These are phyloP conservation scores for Tanozyma kutaoensis DNA, from an alignment of 805 yeast species.

Conservation along the genomic window DNA sequence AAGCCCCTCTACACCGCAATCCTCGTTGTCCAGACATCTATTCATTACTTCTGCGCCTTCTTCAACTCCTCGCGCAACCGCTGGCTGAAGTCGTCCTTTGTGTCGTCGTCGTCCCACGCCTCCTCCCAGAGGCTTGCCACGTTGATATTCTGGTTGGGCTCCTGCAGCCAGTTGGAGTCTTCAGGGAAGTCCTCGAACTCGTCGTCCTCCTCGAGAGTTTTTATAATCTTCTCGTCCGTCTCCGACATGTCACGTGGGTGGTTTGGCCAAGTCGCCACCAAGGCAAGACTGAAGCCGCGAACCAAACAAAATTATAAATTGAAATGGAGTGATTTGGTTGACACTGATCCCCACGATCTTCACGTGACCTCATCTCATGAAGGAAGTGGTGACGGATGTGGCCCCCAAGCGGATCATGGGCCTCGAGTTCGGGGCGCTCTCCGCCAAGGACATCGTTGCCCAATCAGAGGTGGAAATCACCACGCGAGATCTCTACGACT, in stretches of 20 bases:
- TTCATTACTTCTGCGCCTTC: slow-evolving; percentile 1
- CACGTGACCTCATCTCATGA: too few species aligned
- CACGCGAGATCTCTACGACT: slow-evolving; percentile 82
- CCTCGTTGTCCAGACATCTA: not conserved
- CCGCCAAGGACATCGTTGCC: slow-evolving; percentile 80
- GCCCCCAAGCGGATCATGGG: slow-evolving; percentile 89
- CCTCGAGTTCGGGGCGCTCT: slow-evolving; percentile 84
- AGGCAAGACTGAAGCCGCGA: too few species aligned
- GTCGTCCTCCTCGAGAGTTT: slow-evolving; percentile 87
- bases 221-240: slow-evolving; percentile 31
- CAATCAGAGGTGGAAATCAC: slow-evolving; percentile 91
- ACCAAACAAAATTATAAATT: too few species aligned
- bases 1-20: too few species aligned
- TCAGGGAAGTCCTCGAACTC: slow-evolving; percentile 96
- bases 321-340: too few species aligned
- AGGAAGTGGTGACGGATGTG: slow-evolving; percentile 50
- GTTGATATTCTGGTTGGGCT: slow-evolving; percentile 36
- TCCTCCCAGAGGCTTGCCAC: slow-evolving; percentile 79
- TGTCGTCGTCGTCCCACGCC: slow-evolving; percentile 95
- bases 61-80: slow-evolving; percentile 43
- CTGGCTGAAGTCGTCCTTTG: slow-evolving; percentile 76
- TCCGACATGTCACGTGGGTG: slow-evolving; percentile 3
- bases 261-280: not conserved
- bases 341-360: too few species aligned
- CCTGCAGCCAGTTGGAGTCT: slow-evolving; percentile 63